Evolutionary conservation across 371 early-diverging fungal genomes (phyloP), one percentile per base, ranked within the genome.

Genomic region (Vairimorpha apis): DNA sequence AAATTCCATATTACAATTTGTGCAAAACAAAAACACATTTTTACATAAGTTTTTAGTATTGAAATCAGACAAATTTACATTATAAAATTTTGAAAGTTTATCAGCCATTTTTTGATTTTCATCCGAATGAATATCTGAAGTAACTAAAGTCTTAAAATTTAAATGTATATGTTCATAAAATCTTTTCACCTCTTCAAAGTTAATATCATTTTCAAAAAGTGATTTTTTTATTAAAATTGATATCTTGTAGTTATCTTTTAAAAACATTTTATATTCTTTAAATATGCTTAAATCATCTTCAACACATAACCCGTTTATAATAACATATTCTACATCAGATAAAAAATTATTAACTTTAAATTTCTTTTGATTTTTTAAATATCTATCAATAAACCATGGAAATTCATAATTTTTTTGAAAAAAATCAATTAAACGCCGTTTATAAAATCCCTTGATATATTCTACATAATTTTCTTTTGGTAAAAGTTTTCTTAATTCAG

Each of bases 1-100:
- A 56, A 55, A 67, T 55, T 67, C 56, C 10, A 29, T 53, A 29
- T 53, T 56, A 67, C 68, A 67, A 56, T 23, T 67, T 12, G 32
- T 41, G 38, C 68, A 67, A 30, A 37, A 67, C 2, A 67, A 43
- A 67, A 67, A 67, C n/a, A 67, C 30, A 18, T 56, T 21, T 43
- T 43, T 53, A 7, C 53, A 43, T 41, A 37, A 25, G 30, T 43
- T 27, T n/a, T 53, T 25, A 53, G 23, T 27, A 8, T 45, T 2
- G n/a, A n/a, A n/a, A n/a, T n/a, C n/a, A 8, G 18, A n/a, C 3
- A 53, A 12, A 5, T 25, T 29, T 25, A 53, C 25, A 4, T 53
- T 53, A 25, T 53, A 53, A 27, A 53, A 53, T 7, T 23, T 18
- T 4, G 25, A 25, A 1, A 53, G n/a, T n/a, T n/a, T n/a, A n/a